These are phyloP conservation scores for Aspergillus hancockii DNA, from an alignment of 495 filamentous ascomycete genomes.

Conservation along the genomic window DNA sequence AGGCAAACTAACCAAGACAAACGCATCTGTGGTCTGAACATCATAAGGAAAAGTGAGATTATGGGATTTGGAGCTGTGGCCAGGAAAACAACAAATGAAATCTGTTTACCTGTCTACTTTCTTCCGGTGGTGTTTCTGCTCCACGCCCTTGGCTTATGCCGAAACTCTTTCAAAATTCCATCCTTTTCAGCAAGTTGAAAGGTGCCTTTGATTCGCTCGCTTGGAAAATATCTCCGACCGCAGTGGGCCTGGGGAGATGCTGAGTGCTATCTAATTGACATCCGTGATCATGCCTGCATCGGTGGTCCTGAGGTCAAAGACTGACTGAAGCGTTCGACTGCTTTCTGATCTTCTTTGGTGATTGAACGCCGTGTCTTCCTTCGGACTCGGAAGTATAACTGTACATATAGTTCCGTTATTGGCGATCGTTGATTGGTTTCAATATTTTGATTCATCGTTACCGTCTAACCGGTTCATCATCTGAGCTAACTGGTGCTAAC, in stretches of 20 bases:
- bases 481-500: too few species aligned
- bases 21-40: too few species aligned
- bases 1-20: too few species aligned
- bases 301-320: background rate
- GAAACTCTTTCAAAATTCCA: background rate
- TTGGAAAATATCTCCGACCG: slow-evolving; percentile 23
- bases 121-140: too few species aligned
- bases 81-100: background rate
- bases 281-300: background rate
- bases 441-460: too few species aligned
- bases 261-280: background rate
- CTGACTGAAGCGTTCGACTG: background rate
- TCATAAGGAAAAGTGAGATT: too few species aligned
- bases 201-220: slow-evolving; percentile 11
- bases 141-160: background rate
- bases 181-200: background rate
- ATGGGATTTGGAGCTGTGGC: background rate
- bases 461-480: too few species aligned
- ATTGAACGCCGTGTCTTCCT: background rate
- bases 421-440: too few species aligned
- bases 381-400: too few species aligned
- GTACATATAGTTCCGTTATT: too few species aligned
- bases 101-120: too few species aligned
- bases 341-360: background rate
- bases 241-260: slow-evolving; percentile 6